phyloP scores from a whole-genome alignment of 805 yeast genomes.

The Saccharomycopsis sp. region DNA sequence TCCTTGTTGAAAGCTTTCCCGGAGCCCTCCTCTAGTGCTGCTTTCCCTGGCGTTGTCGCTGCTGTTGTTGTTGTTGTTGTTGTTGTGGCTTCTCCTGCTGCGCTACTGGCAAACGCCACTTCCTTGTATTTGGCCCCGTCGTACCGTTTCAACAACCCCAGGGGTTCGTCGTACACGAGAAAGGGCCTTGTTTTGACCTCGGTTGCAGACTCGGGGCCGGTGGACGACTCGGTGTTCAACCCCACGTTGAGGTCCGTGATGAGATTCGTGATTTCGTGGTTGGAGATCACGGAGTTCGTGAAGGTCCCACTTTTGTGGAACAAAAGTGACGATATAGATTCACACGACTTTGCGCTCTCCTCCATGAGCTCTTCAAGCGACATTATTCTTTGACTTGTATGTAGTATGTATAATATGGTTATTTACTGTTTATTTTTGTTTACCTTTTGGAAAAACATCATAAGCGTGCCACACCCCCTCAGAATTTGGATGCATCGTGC shows the following conservation, averaged over 20 bases:
- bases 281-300: slow-evolving; percentile 16
- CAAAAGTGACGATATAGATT: slow-evolving; percentile 4
- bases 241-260: slow-evolving; percentile 18
- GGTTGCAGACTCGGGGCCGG: neutral
- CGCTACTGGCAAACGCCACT: slow-evolving; percentile 3
- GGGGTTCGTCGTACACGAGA: slow-evolving; percentile 6
- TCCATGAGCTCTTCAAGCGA: neutral
- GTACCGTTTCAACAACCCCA: slow-evolving; percentile 9
- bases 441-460: no score
- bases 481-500: no score
- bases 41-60: neutral
- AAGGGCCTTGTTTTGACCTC: neutral
- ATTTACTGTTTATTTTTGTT: no score
- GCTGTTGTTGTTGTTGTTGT: no score
- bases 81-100: slow-evolving; percentile 8
- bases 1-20: slow-evolving; percentile 12
- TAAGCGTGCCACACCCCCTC: no score
- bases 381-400: neutral
- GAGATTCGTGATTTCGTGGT: slow-evolving; percentile 17
- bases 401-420: neutral
- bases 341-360: neutral
- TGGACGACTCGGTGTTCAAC: neutral
- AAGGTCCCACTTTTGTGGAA: slow-evolving; percentile 16
- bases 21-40: neutral
- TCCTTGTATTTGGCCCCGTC: slow-evolving; percentile 12